phyloP scores from a whole-genome alignment of 1,139 yeast genomes.

The Arxiozyma slooffiae region DNA sequence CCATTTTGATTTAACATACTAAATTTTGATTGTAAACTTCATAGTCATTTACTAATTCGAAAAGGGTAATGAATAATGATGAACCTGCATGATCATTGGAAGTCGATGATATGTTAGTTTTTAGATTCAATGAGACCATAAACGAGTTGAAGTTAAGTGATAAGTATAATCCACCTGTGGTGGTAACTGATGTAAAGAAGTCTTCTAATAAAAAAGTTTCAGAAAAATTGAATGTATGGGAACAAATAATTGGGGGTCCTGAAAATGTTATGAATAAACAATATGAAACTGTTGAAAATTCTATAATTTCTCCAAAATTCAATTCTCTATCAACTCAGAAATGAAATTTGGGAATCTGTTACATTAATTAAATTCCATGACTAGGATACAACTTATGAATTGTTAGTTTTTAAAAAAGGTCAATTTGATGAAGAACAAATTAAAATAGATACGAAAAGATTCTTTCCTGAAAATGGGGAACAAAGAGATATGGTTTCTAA shows the following conservation, averaged over 20 bases:
- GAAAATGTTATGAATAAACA: constrained; percentile 2
- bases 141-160: constrained; percentile 2
- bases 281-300: constrained; percentile 2
- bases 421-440: constrained; percentile 16
- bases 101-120: constrained; percentile 5
- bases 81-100: constrained; percentile 2
- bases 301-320: neutral
- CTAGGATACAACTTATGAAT: constrained; percentile 8
- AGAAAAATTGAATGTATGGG: constrained; percentile 3
- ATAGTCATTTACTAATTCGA: too few species aligned
- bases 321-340: constrained; percentile 3
- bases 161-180: neutral
- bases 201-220: neutral
- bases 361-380: constrained; percentile 6
- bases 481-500: constrained; percentile 41
- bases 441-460: constrained; percentile 33
- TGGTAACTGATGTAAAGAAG: neutral
- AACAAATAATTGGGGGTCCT: constrained; percentile 4
- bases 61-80: neutral
- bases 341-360: constrained; percentile 8
- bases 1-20: too few species aligned
- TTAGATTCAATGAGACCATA: constrained; percentile 6
- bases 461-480: constrained; percentile 47
- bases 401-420: constrained; percentile 2
- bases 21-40: too few species aligned